Evolutionary conservation across 495 filamentous ascomycete species (phyloP).

Genomic region (Aspergillus steynii): DNA sequence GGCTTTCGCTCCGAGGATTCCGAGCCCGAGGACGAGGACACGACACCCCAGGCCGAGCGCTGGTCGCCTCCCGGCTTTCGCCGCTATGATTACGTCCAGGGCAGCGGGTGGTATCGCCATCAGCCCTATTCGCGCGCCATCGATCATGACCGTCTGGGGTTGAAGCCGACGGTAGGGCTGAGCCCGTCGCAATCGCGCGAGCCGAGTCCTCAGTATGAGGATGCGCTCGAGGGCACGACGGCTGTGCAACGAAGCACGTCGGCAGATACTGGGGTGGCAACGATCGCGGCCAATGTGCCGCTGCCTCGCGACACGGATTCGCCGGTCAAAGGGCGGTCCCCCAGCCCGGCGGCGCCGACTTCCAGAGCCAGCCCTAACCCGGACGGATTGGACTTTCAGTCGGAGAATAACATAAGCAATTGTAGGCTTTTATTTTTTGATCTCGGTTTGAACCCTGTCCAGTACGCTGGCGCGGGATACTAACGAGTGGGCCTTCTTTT

Average conservation of each 20-base stretch:
- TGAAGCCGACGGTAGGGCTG: constrained; percentile 43
- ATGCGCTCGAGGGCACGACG: constrained; percentile 44
- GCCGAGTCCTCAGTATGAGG: constrained; percentile 57
- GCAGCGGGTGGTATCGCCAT: constrained; percentile 64
- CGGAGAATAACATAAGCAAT: constrained; percentile 52
- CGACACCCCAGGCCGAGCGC: constrained; percentile 36
- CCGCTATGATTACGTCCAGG: constrained; percentile 46
- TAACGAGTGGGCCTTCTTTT: constrained; percentile 26
- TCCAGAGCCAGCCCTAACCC: constrained; percentile 25
- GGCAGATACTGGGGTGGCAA: constrained; percentile 48
- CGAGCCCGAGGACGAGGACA: constrained; percentile 44
- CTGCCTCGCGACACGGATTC: constrained; percentile 52
- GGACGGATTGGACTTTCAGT: constrained; percentile 34
- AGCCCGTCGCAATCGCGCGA: constrained; percentile 55
- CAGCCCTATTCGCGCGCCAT: constrained; percentile 46
- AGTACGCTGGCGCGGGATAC: constrained; percentile 35
- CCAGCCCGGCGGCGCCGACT: constrained; percentile 41
- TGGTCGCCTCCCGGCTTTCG: constrained; percentile 64
- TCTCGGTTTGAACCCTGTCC: constrained; percentile 31
- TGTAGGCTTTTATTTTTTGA: constrained; percentile 42
- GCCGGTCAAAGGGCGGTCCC: constrained; percentile 53
- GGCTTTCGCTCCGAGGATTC: constrained; percentile 71
- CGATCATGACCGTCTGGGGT: constrained; percentile 31
- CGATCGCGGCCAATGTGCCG: constrained; percentile 59
- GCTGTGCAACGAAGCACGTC: constrained; percentile 27